phyloP scores from a whole-genome alignment of 106 monocot species.

The Apostasia shenzhenica region DNA sequence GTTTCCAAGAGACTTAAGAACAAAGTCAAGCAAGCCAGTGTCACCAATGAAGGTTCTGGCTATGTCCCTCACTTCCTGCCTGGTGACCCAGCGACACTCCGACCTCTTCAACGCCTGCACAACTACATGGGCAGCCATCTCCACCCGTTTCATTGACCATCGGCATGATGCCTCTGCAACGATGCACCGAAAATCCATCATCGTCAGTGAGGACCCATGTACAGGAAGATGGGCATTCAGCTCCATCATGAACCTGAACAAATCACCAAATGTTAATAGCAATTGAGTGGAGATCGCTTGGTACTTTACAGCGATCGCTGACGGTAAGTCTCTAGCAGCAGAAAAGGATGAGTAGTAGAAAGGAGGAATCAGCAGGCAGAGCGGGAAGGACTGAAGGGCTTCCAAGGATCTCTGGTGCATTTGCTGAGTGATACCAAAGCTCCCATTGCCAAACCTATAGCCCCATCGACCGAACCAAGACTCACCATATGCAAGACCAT shows the following conservation, averaged over 20 bases:
- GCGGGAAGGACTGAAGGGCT: slow-evolving; percentile 45
- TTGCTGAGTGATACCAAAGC: slow-evolving; percentile 52
- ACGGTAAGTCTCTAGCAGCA: not conserved
- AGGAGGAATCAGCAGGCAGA: slow-evolving; percentile 52
- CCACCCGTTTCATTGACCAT: slow-evolving; percentile 78
- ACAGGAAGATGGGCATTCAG: slow-evolving; percentile 41
- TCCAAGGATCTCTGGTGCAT: slow-evolving; percentile 56
- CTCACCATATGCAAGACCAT: slow-evolving; percentile 66
- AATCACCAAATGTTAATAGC: slow-evolving; percentile 47
- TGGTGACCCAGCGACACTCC: slow-evolving; percentile 53
- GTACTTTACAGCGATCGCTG: slow-evolving; percentile 49
- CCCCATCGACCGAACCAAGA: slow-evolving; percentile 86
- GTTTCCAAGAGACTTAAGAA: slow-evolving; percentile 78
- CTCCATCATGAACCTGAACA: slow-evolving; percentile 69
- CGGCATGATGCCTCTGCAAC: slow-evolving; percentile 48
- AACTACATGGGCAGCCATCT: slow-evolving; percentile 85
- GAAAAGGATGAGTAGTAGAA: slow-evolving; percentile 22
- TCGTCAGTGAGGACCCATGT: slow-evolving; percentile 10
- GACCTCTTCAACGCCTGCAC: slow-evolving; percentile 57
- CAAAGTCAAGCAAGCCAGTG: slow-evolving; percentile 79
- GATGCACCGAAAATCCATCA: slow-evolving; percentile 53
- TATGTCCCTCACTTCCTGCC: slow-evolving; percentile 82
- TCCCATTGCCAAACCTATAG: slow-evolving; percentile 56
- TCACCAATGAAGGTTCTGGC: slow-evolving; percentile 74
- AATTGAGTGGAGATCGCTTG: slow-evolving; percentile 34